Percentiles rank a stretch among this genome's conserved stretches.
Evolutionary conservation across 1,139 yeast genomes (phyloP).

Genomic region (Hyphopichia pseudoburtonii): DNA sequence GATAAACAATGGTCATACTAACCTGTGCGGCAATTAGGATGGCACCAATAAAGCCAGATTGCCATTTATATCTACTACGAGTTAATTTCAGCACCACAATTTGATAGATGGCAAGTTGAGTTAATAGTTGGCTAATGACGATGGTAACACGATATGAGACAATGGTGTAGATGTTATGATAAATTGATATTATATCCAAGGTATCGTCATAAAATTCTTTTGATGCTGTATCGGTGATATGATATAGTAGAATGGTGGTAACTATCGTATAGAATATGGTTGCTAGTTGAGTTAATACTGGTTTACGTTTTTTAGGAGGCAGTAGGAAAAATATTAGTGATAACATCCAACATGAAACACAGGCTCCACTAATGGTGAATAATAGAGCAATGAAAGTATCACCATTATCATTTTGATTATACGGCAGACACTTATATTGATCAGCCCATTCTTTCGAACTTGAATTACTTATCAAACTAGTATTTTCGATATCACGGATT

Average conservation of each 20-base stretch:
- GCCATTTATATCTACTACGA: conserved; percentile 19
- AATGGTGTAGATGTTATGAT: conserved; percentile 26
- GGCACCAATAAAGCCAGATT: conserved; percentile 17
- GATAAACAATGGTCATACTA: conserved; percentile 16
- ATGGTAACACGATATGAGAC: conserved; percentile 28
- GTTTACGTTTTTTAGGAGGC: conserved; percentile 47
- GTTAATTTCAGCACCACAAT: conserved; percentile 24
- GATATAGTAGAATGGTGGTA: conserved; percentile 40
- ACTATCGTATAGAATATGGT: conserved; percentile 46
- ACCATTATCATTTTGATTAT: conserved; percentile 34
- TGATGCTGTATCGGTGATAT: conserved; percentile 33
- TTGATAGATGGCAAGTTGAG: conserved; percentile 43
- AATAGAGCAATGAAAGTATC: conserved; percentile 46
- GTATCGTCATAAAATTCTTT: conserved; percentile 37
- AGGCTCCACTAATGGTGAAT: conserved; percentile 41
- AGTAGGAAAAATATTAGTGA: conserved; percentile 45
- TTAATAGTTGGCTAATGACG: conserved; percentile 32
- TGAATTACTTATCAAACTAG: neutral
- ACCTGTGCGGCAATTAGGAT: conserved; percentile 20
- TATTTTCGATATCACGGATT: conserved; percentile 2
- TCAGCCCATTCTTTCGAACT: conserved; percentile 1
- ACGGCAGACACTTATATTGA: conserved; percentile 14
- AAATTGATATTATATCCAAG: conserved; percentile 37
- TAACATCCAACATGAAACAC: conserved; percentile 57
- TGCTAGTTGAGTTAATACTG: conserved; percentile 44